Conservation (phyloP, 805 yeast genomes). For the Blastobotrys robertii region DNA sequence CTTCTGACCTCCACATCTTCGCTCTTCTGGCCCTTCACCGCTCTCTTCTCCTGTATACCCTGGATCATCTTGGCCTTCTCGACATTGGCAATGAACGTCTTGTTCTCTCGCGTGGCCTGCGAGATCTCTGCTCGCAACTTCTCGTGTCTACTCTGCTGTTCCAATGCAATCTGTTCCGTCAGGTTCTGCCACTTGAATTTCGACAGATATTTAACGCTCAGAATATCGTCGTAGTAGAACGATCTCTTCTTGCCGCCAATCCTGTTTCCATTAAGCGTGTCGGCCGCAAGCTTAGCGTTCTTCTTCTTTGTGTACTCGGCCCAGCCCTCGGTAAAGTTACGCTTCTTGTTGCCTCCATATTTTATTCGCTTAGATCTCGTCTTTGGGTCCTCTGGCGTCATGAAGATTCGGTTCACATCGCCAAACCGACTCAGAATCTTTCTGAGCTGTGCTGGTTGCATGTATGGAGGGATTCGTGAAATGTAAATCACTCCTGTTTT, state of each 20-base stretch:
- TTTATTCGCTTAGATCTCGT: constrained; percentile 59
- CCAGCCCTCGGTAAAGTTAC: constrained; percentile 92
- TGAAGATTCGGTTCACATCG: constrained; percentile 71
- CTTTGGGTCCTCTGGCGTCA: constrained; percentile 74
- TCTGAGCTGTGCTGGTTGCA: constrained; percentile 88
- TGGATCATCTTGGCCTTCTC: constrained; percentile 76
- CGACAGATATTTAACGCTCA: constrained; percentile 80
- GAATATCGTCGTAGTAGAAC: constrained; percentile 87
- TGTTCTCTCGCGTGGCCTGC: constrained; percentile 80
- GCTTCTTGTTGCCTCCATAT: constrained; percentile 86
- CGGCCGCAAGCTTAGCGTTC: constrained; percentile 83
- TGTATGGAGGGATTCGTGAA: constrained; percentile 88
- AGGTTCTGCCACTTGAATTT: constrained; percentile 94
- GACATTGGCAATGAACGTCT: constrained; percentile 71
- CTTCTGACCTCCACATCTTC: constrained; percentile 37
- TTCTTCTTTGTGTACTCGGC: constrained; percentile 77
- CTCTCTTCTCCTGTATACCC: constrained; percentile 48
- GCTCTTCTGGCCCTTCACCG: constrained; percentile 24
- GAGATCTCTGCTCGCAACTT: constrained; percentile 81
- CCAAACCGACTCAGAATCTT: constrained; percentile 79
- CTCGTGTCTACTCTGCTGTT: constrained; percentile 79
- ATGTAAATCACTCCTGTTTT: constrained; percentile 89
- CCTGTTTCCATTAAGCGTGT: constrained; percentile 76
- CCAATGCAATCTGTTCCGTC: constrained; percentile 86
- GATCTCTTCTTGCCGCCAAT: constrained; percentile 88